Conservation (phyloP, 345 rosid species). For the Salix udensis region DNA sequence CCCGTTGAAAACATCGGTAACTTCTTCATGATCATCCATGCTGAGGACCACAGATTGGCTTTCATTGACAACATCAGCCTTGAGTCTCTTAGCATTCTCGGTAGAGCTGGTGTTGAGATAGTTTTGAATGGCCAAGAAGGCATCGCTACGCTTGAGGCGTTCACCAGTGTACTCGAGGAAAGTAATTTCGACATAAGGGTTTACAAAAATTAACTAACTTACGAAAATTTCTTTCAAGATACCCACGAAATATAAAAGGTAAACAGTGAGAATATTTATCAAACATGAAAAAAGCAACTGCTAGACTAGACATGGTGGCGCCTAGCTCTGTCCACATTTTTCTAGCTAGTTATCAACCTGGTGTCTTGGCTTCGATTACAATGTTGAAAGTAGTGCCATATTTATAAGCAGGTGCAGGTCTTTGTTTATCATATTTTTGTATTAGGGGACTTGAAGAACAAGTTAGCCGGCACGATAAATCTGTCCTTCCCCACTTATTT, state of each 20-base stretch:
- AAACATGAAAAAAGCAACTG: neutral
- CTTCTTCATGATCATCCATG: slow-evolving; percentile 14
- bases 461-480: too few species aligned
- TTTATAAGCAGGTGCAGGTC: too few species aligned
- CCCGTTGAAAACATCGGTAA: slow-evolving; percentile 2
- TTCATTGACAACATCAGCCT: neutral
- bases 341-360: too few species aligned
- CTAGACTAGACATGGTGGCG: neutral
- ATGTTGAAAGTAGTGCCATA: too few species aligned
- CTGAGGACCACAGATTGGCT: slow-evolving; percentile 1
- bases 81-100: neutral
- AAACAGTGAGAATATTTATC: neutral
- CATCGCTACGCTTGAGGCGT: neutral
- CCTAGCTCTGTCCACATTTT: neutral
- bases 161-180: slow-evolving; percentile 2
- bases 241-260: neutral
- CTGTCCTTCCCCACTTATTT: too few species aligned
- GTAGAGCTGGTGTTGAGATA: slow-evolving; percentile 6
- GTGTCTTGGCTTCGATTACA: too few species aligned
- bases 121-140: neutral
- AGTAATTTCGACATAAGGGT: slow-evolving; percentile 3
- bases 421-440: too few species aligned
- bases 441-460: too few species aligned
- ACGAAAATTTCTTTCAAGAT: neutral
- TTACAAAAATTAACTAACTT: neutral